A percentile compares a stretch with the other conserved stretches of the same genome.
These are phyloP conservation scores for Corynascus novoguineensis DNA, from an alignment of 495 filamentous ascomycete genomes.

Conservation along the genomic window DNA sequence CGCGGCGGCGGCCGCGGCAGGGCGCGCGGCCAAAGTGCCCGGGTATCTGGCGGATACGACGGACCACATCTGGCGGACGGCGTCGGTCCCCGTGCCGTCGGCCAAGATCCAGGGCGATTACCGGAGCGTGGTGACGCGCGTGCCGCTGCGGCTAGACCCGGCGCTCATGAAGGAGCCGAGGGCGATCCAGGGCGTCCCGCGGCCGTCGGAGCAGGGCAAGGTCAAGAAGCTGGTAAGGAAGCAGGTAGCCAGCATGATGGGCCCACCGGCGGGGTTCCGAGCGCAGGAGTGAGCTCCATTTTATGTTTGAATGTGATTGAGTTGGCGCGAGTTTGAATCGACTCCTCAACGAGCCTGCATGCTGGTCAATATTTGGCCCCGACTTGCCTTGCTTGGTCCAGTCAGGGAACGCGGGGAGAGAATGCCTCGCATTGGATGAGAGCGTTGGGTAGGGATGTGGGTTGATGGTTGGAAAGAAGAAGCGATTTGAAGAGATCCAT, in stretches of 20 bases:
- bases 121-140: conserved; percentile 45
- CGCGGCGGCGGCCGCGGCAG: neutral
- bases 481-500: too few species aligned
- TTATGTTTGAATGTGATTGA: neutral
- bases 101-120: conserved; percentile 69
- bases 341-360: too few species aligned
- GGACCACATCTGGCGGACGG: conserved; percentile 90
- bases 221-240: conserved; percentile 58
- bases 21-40: conserved; percentile 38
- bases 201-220: conserved; percentile 56
- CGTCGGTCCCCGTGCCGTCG: conserved; percentile 70
- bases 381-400: too few species aligned
- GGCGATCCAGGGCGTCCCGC: conserved; percentile 66
- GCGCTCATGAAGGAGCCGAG: conserved; percentile 84
- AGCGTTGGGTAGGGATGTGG: too few species aligned
- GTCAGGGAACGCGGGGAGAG: too few species aligned
- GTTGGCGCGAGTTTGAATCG: neutral
- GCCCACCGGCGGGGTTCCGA: conserved; percentile 25
- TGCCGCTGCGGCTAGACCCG: conserved; percentile 78
- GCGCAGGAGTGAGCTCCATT: neutral
- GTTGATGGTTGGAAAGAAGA: too few species aligned
- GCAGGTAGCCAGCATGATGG: conserved; percentile 66
- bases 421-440: too few species aligned
- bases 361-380: too few species aligned
- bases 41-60: conserved; percentile 78